Evolutionary conservation across 768 basidiomycete species (phyloP), one percentile per base, ranked within the genome.

Genomic region (Rhizopogon salebrosus): DNA sequence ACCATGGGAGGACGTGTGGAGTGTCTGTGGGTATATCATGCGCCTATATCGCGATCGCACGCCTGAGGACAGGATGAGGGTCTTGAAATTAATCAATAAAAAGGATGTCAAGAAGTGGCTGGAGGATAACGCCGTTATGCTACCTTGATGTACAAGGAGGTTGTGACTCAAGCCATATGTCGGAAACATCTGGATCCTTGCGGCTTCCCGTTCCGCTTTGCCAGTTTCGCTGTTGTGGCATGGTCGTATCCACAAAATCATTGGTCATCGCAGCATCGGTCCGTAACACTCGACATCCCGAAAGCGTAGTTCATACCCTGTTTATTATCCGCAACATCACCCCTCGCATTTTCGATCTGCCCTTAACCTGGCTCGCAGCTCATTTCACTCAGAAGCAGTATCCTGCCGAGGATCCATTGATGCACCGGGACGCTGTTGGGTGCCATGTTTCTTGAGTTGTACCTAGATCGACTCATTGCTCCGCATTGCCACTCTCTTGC

Each of bases 1-100:
- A 0, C 75, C 83, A 0, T 90, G 84, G 83, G 91, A 93, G 50
- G 95, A 97, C 60, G 76, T 97, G 24, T 88, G 87, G 85, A 83
- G 76, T 59, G 83, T 94, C 7, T 85, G 85, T 54, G 92, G 91
- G n/a, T 77, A 80, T 60, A 79, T 95, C 48, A 89, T 91, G 87
- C 77, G 86, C 37, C 71, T 98, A 3, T 98, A 89, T 65, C 76
- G 84, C 4, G 64, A 74, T 43, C 75, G 85, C 48, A 73, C 68
- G 9, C 64, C 58, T 20, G 68, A 71, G 43, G 74, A 76, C 23
- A 78, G 75, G 51, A 69, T 75, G 51, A 74, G 80, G 27, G 67
- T 83, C 42, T 74, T 82, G 50, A 62, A 60, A 20, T 72, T 91
- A 74, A 71, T 91, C 37, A 78, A 76, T 36, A 92, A 93, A 69